Percentiles rank a stretch among this genome's conserved stretches.
These are phyloP conservation scores for Serpula lacrymans DNA, from an alignment of 768 basidiomycete species.

Conservation along the genomic window DNA sequence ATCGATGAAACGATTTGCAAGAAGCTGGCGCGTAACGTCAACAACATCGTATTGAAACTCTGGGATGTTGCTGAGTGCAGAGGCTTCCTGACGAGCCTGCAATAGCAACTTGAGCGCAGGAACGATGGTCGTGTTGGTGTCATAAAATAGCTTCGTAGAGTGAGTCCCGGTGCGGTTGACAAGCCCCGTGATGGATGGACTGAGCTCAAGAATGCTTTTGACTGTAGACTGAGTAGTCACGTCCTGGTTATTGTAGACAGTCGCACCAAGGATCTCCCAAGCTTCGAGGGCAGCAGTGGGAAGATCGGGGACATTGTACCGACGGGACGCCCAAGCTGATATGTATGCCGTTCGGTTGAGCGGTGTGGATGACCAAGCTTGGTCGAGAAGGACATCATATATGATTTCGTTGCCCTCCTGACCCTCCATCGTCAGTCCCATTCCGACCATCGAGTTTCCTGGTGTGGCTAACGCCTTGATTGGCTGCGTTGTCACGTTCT, in stretches of 20 bases:
- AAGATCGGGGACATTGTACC: constrained; percentile 20
- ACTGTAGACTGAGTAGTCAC: constrained; percentile 22
- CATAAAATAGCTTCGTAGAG: constrained; percentile 25
- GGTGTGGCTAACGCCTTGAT: constrained; percentile 21
- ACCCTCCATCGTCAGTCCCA: constrained; percentile 31
- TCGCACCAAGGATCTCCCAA: constrained; percentile 23
- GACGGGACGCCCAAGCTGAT: constrained; percentile 23
- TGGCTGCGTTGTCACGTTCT: constrained; percentile 20
- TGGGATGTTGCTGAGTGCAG: constrained; percentile 14
- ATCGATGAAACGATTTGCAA: constrained; percentile 28
- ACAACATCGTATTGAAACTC: constrained; percentile 31
- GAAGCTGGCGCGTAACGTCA: constrained; percentile 27
- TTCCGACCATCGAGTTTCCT: constrained; percentile 26
- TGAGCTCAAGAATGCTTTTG: constrained; percentile 28
- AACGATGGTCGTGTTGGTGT: constrained; percentile 50
- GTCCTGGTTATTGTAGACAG: constrained; percentile 29
- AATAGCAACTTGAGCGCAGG: constrained; percentile 70
- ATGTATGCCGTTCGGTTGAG: constrained; percentile 22
- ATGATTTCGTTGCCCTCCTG: constrained; percentile 33
- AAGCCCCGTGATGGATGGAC: constrained; percentile 23
- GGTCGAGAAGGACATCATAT: constrained; percentile 31
- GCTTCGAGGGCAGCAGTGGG: constrained; percentile 19
- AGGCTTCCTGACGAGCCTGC: constrained; percentile 17
- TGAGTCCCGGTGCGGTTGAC: constrained; percentile 23
- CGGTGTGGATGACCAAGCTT: constrained; percentile 27